These are phyloP conservation scores for Cladophialophora chaetospira DNA, from an alignment of 2,329 filamentous ascomycete genomes.

Conservation along the genomic window DNA sequence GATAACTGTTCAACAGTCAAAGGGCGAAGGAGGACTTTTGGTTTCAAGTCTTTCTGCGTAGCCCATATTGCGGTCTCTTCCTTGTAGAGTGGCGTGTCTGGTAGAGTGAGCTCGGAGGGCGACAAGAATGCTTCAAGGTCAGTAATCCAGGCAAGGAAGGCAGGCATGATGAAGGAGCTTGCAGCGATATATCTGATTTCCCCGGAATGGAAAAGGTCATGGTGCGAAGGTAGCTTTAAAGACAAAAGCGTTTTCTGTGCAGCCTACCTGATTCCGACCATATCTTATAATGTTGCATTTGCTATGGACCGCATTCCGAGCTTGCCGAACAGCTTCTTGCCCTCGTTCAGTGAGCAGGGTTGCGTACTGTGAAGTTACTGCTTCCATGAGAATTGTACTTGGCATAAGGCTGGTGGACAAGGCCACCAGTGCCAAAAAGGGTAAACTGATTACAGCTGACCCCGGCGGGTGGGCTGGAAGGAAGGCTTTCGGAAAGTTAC, in stretches of 20 bases:
- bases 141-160: neutral
- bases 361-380: no score
- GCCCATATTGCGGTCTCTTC: constrained; percentile 9
- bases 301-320: neutral
- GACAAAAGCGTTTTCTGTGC: no score
- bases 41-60: neutral
- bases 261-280: neutral
- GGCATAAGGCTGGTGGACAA: neutral
- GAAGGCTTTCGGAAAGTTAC: neutral
- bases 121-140: neutral
- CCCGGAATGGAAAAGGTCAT: no score
- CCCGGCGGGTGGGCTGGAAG: neutral
- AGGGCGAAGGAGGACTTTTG: constrained; percentile 1
- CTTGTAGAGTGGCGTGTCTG: neutral
- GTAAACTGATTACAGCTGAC: constrained; percentile 1
- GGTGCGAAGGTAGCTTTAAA: neutral
- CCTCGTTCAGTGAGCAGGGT: no score
- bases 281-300: neutral
- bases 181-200: no score
- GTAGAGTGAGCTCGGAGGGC: neutral
- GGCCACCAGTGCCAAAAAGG: constrained; percentile 1
- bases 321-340: neutral
- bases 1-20: neutral
- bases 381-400: no score
- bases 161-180: neutral